Percentiles rank a stretch among this genome's conserved stretches.
Conservation (phyloP, 208 protist species). For the Leptomonas seymouri region DNA sequence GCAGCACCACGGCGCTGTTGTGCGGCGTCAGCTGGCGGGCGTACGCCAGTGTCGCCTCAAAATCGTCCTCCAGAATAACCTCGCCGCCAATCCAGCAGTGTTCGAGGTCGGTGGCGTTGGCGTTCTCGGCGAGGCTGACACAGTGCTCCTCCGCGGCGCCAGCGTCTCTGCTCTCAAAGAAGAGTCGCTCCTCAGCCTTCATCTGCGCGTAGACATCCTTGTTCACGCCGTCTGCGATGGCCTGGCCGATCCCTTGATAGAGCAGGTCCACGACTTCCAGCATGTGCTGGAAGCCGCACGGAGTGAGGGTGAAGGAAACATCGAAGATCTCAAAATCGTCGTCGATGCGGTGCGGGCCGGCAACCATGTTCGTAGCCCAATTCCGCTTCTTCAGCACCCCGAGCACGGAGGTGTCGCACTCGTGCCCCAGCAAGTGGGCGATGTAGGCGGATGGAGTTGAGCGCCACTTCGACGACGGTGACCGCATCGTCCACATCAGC, state of each 20-base stretch:
- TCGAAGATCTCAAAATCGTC: constrained; percentile 63
- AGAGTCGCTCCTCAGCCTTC: constrained; percentile 51
- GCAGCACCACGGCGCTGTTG: constrained; percentile 47
- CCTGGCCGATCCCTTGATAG: constrained; percentile 69
- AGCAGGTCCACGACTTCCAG: constrained; percentile 60
- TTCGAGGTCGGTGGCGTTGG: constrained; percentile 45
- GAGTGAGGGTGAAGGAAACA: constrained; percentile 59
- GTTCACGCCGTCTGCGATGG: constrained; percentile 49
- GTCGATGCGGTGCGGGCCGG: constrained; percentile 54
- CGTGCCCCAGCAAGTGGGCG: constrained; percentile 93
- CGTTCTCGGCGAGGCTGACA: constrained; percentile 37
- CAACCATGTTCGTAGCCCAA: constrained; percentile 71
- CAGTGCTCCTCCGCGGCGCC: constrained; percentile 43
- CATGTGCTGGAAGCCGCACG: constrained; percentile 49
- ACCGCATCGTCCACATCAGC: constrained; percentile 67
- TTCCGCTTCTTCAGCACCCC: constrained; percentile 78
- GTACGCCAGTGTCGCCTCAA: constrained; percentile 43
- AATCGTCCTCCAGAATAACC: constrained; percentile 63
- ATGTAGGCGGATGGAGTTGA: constrained; percentile 76
- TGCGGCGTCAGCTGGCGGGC: constrained; percentile 59
- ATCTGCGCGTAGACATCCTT: constrained; percentile 59
- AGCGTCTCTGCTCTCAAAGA: constrained; percentile 64
- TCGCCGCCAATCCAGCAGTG: constrained; percentile 53
- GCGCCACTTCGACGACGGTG: constrained; percentile 42
- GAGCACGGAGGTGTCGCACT: constrained; percentile 90